phyloP scores from a whole-genome alignment of 2,329 filamentous ascomycete genomes.

The Trichoderma sp. region DNA sequence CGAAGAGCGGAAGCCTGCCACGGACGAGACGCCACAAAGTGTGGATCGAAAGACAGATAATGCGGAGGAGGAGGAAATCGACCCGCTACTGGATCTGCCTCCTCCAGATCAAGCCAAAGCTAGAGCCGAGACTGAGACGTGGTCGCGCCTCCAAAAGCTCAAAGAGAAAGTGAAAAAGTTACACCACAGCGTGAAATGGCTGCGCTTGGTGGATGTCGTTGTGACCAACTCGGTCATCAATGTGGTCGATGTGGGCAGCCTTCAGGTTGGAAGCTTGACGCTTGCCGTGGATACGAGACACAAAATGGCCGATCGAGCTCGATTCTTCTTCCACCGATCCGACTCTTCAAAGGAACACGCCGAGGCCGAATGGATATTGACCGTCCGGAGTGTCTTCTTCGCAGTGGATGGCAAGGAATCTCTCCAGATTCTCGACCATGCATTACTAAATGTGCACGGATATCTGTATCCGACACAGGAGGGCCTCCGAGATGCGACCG shows the following conservation, averaged over 20 bases:
- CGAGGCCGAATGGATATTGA: constrained; percentile 93
- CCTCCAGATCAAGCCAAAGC: constrained; percentile 24
- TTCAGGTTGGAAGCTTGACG: constrained; percentile 82
- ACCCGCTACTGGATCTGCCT: constrained; percentile 2
- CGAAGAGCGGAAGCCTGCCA: constrained; percentile 45
- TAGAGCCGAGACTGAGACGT: constrained; percentile 65
- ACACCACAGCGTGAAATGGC: constrained; percentile 83
- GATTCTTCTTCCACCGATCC: constrained; percentile 80
- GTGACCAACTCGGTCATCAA: constrained; percentile 76
- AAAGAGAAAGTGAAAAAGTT: constrained; percentile 86
- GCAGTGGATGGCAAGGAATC: constrained; percentile 81
- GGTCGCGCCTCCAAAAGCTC: constrained; percentile 72
- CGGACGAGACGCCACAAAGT: constrained; percentile 32
- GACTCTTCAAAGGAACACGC: constrained; percentile 53
- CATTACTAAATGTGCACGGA: constrained; percentile 86
- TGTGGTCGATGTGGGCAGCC: constrained; percentile 75
- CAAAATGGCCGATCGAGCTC: constrained; percentile 86
- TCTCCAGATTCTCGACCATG: constrained; percentile 83
- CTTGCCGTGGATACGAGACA: constrained; percentile 86
- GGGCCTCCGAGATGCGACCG: constrained; percentile 83
- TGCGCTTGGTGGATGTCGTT: constrained; percentile 84
- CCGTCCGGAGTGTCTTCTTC: constrained; percentile 81
- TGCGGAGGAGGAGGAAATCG: constrained; percentile 21
- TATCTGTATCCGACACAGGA: constrained; percentile 82
- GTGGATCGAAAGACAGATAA: constrained; percentile 26